Evolutionary conservation across 2,329 filamentous ascomycete genomes (phyloP).

Genomic region (Pezicula carpinea): DNA sequence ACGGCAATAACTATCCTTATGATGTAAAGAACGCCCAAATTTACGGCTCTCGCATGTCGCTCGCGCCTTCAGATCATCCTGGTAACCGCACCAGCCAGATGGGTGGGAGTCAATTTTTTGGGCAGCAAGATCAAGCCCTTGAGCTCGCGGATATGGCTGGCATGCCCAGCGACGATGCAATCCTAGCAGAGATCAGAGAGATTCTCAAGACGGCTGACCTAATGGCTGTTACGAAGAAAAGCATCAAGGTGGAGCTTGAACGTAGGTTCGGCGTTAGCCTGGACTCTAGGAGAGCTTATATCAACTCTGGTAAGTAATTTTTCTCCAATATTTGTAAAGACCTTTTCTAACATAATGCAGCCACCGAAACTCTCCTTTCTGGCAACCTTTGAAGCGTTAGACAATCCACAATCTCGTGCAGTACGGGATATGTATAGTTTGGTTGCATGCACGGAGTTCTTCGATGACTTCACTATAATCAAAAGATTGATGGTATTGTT

Average conservation of each 20-base stretch:
- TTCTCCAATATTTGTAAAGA: conserved; percentile 1
- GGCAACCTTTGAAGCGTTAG: conserved; percentile 54
- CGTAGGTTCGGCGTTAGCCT: conserved; percentile 81
- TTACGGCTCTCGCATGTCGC: conserved; percentile 65
- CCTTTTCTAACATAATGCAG: conserved; percentile 37
- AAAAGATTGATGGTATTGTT: no score
- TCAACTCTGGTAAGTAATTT: conserved; percentile 73
- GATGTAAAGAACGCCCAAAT: conserved; percentile 27
- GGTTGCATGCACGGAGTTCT: not conserved
- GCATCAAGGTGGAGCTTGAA: conserved; percentile 90
- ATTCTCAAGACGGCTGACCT: conserved; percentile 88
- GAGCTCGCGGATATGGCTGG: conserved; percentile 69
- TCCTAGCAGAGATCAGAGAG: conserved; percentile 90
- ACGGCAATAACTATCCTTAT: conserved; percentile 17
- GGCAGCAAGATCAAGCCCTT: conserved; percentile 52
- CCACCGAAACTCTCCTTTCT: conserved; percentile 74
- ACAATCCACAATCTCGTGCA: not conserved
- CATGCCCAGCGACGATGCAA: conserved; percentile 81
- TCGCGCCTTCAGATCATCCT: conserved; percentile 66
- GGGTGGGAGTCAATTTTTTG: conserved; percentile 45
- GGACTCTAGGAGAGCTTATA: conserved; percentile 86
- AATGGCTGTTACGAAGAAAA: conserved; percentile 99
- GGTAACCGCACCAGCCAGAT: conserved; percentile 37
- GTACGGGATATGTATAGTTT: not conserved
- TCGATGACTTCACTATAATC: no score